A percentile compares a stretch with the other conserved stretches of the same genome.
Evolutionary conservation across 2,329 filamentous ascomycete genomes (phyloP).

Genomic region (Claviceps sp.): DNA sequence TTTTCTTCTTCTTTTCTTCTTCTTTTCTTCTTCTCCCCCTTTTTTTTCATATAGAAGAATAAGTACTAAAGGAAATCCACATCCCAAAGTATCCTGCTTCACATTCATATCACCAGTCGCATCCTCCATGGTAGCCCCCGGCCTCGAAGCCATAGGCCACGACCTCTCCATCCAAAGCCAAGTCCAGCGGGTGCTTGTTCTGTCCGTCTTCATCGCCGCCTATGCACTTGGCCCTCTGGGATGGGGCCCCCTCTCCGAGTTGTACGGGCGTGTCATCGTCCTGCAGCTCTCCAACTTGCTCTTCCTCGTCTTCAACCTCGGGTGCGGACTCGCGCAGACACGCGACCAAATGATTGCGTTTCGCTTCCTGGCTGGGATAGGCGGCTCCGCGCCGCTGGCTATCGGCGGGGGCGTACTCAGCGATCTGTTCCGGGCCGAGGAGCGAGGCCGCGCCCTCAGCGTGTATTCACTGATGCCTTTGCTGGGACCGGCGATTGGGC

Average conservation of each 20-base stretch:
- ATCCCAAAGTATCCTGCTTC: constrained; percentile 31
- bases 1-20: neutral
- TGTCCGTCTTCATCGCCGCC: constrained; percentile 30
- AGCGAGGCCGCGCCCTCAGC: constrained; percentile 49
- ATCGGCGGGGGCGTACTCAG: constrained; percentile 53
- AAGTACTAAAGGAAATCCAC: no score
- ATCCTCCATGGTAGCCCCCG: constrained; percentile 32
- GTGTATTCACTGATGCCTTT: constrained; percentile 46
- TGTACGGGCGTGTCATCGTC: constrained; percentile 38
- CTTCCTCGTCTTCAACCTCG: constrained; percentile 46
- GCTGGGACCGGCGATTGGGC: constrained; percentile 39
- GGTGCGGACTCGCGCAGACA: constrained; percentile 46
- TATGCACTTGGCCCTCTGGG: constrained; percentile 45
- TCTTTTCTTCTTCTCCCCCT: neutral
- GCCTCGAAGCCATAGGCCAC: constrained; percentile 33
- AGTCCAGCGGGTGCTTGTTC: constrained; percentile 28
- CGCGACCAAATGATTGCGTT: constrained; percentile 48
- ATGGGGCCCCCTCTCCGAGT: constrained; percentile 48
- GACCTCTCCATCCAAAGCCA: constrained; percentile 38
- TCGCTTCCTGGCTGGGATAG: constrained; percentile 46
- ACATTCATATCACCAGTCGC: constrained; percentile 48
- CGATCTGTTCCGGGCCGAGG: constrained; percentile 45
- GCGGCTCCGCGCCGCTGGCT: constrained; percentile 48
- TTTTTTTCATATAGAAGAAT: neutral
- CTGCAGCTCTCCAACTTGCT: constrained; percentile 40